phyloP scores from a whole-genome alignment of 129 eudicot genomes.

The Flaveria bidentis region DNA sequence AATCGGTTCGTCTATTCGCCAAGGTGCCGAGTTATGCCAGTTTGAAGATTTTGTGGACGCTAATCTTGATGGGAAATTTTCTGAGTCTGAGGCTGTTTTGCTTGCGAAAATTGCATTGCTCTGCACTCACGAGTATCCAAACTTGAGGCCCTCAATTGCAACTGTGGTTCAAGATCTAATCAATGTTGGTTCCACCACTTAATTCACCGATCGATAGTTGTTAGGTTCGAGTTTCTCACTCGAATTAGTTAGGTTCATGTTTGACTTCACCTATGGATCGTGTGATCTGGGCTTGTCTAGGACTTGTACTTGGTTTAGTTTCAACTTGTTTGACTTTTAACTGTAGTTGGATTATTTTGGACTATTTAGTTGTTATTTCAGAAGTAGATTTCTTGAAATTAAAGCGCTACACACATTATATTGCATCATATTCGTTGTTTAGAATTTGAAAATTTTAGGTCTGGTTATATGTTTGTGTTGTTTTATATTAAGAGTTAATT shows the following conservation, averaged over 20 bases:
- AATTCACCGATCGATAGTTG: constrained; percentile 14
- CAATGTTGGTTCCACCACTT: constrained; percentile 28
- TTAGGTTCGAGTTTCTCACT: constrained; percentile 45
- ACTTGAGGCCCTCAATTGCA: constrained; percentile 57
- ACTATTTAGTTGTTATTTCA: neutral
- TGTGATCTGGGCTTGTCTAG: constrained; percentile 6
- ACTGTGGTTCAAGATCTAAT: constrained; percentile 59
- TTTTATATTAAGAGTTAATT: neutral
- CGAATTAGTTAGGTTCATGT: constrained; percentile 16
- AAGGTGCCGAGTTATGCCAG: constrained; percentile 67
- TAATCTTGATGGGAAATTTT: constrained; percentile 66
- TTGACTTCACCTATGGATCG: constrained; percentile 4
- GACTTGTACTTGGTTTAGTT: constrained; percentile 16
- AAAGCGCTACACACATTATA: neutral
- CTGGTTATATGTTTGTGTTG: neutral
- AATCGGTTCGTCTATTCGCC: constrained; percentile 48
- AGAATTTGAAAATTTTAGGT: neutral
- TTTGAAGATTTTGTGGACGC: constrained; percentile 67
- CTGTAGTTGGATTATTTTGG: constrained; percentile 26
- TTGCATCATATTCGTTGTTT: no score
- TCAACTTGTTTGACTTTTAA: constrained; percentile 20
- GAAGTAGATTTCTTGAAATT: constrained; percentile 6
- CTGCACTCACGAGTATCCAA: constrained; percentile 75
- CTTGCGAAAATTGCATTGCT: constrained; percentile 68
- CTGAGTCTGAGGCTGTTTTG: constrained; percentile 63